Conservation (phyloP, 129 eudicot genomes). For the Flaveria linearis region DNA sequence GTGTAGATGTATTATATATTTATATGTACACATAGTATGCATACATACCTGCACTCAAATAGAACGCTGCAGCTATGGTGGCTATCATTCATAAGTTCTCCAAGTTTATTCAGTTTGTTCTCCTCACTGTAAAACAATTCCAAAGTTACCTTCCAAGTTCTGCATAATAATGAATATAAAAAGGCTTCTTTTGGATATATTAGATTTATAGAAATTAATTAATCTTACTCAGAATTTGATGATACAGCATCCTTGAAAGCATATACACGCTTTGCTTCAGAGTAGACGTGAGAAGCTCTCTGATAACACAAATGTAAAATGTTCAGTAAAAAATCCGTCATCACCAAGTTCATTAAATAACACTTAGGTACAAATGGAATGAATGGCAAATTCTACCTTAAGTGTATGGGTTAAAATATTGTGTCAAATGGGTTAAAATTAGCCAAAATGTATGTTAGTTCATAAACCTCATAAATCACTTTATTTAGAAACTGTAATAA, state of each 20-base stretch:
- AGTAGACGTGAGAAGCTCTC: constrained; percentile 88
- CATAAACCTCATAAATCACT: neutral
- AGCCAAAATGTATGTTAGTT: no score
- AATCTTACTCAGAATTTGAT: constrained; percentile 59
- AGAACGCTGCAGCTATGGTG: constrained; percentile 91
- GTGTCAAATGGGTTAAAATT: no score
- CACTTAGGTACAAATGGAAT: no score
- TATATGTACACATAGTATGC: neutral
- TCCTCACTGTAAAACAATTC: constrained; percentile 58
- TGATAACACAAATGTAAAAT: constrained; percentile 29
- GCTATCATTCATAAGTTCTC: constrained; percentile 93
- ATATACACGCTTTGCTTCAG: constrained; percentile 87
- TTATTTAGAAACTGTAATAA: no score
- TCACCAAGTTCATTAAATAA: no score
- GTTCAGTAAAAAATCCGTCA: neutral
- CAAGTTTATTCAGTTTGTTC: constrained; percentile 79
- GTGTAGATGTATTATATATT: no score
- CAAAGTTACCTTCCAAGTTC: neutral
- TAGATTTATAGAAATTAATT: neutral
- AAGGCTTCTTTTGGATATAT: neutral
- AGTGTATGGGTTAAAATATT: no score
- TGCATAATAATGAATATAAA: neutral
- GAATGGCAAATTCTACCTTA: no score
- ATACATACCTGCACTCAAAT: constrained; percentile 85
- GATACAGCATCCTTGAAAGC: constrained; percentile 81